Conservation (phyloP, 2,329 filamentous ascomycete genomes). For the Fonsecaea pedrosoi region DNA sequence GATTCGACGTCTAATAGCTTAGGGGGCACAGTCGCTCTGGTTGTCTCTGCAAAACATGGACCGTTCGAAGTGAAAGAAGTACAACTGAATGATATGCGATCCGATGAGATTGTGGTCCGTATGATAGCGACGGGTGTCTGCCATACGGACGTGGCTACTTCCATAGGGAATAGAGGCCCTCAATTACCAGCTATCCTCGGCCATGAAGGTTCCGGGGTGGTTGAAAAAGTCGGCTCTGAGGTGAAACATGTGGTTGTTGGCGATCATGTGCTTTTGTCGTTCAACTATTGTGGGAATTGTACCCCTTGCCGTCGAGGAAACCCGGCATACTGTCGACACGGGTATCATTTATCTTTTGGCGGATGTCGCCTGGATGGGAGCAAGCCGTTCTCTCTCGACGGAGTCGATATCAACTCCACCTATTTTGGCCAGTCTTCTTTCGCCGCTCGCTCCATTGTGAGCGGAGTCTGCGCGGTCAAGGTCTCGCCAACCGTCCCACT, state of each 20-base stretch:
- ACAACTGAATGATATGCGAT: slow-evolving; percentile 58
- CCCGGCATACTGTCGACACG: slow-evolving; percentile 20
- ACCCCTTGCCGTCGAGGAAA: slow-evolving; percentile 14
- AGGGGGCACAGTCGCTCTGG: not conserved
- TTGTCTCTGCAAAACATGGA: not conserved
- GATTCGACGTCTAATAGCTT: not conserved
- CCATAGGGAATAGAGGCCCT: slow-evolving; percentile 6
- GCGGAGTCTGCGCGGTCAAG: slow-evolving; percentile 35
- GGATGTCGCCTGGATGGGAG: slow-evolving; percentile 18
- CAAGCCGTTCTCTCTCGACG: slow-evolving; percentile 15
- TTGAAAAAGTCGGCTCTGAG: slow-evolving; percentile 58
- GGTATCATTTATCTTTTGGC: slow-evolving; percentile 19
- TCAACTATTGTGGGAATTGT: slow-evolving; percentile 25
- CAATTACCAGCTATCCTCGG: slow-evolving; percentile 69
- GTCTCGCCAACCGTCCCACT: slow-evolving; percentile 27
- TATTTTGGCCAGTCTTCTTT: slow-evolving; percentile 44
- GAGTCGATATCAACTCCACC: slow-evolving; percentile 24
- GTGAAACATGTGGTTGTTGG: slow-evolving; percentile 77
- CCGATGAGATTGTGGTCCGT: slow-evolving; percentile 88
- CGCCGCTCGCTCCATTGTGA: slow-evolving; percentile 36
- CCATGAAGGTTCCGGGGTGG: slow-evolving; percentile 61
- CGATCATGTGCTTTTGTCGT: slow-evolving; percentile 75
- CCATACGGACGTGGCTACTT: slow-evolving; percentile 72
- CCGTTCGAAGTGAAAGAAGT: slow-evolving; percentile 10
- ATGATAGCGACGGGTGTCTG: slow-evolving; percentile 88